Percentiles rank a stretch among this genome's conserved stretches.
These are phyloP conservation scores for Penicillium psychrosexuale DNA, from an alignment of 2,329 filamentous ascomycete genomes.

Conservation along the genomic window DNA sequence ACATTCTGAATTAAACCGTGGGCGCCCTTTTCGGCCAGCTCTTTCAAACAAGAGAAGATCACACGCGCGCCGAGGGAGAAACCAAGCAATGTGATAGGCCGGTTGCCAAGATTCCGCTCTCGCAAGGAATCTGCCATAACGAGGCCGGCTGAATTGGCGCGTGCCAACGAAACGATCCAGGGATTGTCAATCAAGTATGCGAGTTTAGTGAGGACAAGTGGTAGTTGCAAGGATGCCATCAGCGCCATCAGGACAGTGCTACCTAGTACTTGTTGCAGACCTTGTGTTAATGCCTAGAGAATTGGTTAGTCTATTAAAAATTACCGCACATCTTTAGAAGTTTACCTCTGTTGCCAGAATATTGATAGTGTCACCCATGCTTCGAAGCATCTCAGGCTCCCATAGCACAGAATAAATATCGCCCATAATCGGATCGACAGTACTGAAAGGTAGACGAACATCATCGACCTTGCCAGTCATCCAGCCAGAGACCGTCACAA, in stretches of 20 bases:
- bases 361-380: conserved; percentile 98
- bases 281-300: conserved; percentile 81
- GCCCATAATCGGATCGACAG: conserved; percentile 95
- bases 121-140: conserved; percentile 93
- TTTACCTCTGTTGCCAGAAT: conserved; percentile 92
- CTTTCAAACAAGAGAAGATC: conserved; percentile 86
- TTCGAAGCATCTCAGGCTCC: conserved; percentile 97
- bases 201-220: conserved; percentile 86
- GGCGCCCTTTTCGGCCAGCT: conserved; percentile 79
- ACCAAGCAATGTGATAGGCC: conserved; percentile 88
- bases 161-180: conserved; percentile 92
- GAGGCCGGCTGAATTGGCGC: conserved; percentile 81
- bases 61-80: conserved; percentile 91
- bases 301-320: conserved; percentile 24
- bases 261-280: conserved; percentile 89
- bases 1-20: conserved; percentile 90
- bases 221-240: conserved; percentile 91
- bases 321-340: background rate
- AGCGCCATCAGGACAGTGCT: conserved; percentile 82
- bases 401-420: conserved; percentile 95
- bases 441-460: conserved; percentile 91
- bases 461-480: conserved; percentile 98
- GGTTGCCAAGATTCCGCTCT: conserved; percentile 83
- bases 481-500: conserved; percentile 94
- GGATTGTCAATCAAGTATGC: conserved; percentile 97